phyloP scores from a whole-genome alignment of 495 filamentous ascomycete genomes.

The Penicillium pancosmium region DNA sequence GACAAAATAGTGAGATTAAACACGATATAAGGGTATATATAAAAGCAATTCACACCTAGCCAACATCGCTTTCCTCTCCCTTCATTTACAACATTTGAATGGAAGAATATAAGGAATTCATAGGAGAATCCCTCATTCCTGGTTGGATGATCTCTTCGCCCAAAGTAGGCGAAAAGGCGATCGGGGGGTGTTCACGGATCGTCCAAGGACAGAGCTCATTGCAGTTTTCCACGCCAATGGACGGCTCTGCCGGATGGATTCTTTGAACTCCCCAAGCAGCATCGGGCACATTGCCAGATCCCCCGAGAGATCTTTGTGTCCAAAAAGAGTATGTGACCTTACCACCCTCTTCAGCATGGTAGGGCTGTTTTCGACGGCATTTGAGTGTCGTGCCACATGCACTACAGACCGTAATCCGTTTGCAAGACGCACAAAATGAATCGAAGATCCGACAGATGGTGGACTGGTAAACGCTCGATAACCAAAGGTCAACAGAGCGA shows the following conservation, averaged over 20 bases:
- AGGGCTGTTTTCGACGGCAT: slow-evolving; percentile 43
- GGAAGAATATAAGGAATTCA: slow-evolving; percentile 42
- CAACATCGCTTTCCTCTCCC: too few relatives aligned
- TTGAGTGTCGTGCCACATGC: slow-evolving; percentile 41
- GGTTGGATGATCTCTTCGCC: slow-evolving; percentile 44
- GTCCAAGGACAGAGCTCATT: slow-evolving; percentile 51
- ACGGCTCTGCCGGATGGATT: slow-evolving; percentile 45
- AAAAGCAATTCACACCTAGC: neutral
- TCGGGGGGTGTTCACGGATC: slow-evolving; percentile 44
- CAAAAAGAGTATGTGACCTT: slow-evolving; percentile 43
- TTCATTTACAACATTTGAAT: slow-evolving; percentile 38
- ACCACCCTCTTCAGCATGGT: slow-evolving; percentile 26
- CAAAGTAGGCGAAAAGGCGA: slow-evolving; percentile 36
- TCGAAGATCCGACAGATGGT: slow-evolving; percentile 45
- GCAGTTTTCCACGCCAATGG: slow-evolving; percentile 44
- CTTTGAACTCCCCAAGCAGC: slow-evolving; percentile 39
- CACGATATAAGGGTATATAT: neutral
- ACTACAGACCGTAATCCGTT: slow-evolving; percentile 44
- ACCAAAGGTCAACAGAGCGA: slow-evolving; percentile 49
- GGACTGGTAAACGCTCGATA: slow-evolving; percentile 47
- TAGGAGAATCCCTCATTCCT: slow-evolving; percentile 39
- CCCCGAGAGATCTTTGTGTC: slow-evolving; percentile 45
- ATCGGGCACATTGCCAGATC: slow-evolving; percentile 33
- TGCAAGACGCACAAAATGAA: slow-evolving; percentile 41
- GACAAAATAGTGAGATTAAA: too few relatives aligned